Percentiles rank a stretch among this genome's conserved stretches.
Conservation (phyloP, 768 basidiomycete genomes). For the Brasilioporus rufonigricans region DNA sequence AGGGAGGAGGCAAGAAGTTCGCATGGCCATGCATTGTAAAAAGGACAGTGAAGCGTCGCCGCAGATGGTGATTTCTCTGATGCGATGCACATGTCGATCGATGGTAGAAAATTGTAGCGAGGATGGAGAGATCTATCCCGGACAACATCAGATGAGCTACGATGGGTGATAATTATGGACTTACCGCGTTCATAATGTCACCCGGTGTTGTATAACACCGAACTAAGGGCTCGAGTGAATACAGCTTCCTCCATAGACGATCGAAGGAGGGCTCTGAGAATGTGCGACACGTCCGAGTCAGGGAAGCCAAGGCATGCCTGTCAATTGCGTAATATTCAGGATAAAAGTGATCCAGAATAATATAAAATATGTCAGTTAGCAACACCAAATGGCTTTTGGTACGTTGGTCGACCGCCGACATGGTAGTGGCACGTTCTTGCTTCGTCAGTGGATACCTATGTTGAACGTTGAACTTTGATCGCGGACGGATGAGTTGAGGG, state of each 20-base stretch:
- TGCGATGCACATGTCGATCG: slow-evolving; percentile 2
- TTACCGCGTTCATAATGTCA: background rate
- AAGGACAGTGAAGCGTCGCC: background rate
- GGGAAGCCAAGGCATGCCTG: background rate
- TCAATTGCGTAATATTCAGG: background rate
- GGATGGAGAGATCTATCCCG: slow-evolving; percentile 2
- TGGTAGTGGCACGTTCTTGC: background rate
- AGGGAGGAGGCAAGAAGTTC: slow-evolving; percentile 3
- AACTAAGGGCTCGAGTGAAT: slow-evolving; percentile 13
- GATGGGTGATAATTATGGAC: background rate
- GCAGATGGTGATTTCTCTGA: background rate
- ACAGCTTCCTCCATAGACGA: slow-evolving; percentile 7
- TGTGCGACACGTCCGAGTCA: slow-evolving; percentile 9
- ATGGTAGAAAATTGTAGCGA: slow-evolving; percentile 4
- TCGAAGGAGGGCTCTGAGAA: slow-evolving; percentile 11
- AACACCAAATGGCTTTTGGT: background rate
- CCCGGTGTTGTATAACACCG: slow-evolving; percentile 1
- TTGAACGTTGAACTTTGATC: background rate
- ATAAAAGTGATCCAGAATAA: slow-evolving; percentile 2
- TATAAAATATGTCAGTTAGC: slow-evolving; percentile 8
- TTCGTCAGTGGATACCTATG: background rate
- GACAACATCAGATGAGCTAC: background rate
- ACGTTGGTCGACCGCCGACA: background rate
- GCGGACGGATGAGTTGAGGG: too few species aligned
- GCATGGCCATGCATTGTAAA: slow-evolving; percentile 1